Percentiles rank a stretch among this genome's conserved stretches.
Evolutionary conservation across 768 basidiomycete species (phyloP).

Genomic region (Calocybe cyanea): DNA sequence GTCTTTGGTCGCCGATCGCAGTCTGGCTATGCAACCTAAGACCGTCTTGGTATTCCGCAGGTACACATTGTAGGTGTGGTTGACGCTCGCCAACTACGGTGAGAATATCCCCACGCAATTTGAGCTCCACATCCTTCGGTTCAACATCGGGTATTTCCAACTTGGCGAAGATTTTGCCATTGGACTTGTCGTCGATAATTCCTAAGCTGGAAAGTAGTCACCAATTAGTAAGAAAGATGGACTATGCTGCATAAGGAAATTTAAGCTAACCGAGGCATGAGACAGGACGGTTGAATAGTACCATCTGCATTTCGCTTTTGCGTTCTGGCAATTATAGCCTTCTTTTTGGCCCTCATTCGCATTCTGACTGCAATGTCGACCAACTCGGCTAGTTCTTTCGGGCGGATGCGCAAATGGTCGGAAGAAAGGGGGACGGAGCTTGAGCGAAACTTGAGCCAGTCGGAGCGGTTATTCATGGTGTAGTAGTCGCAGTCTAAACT

Average conservation of each 20-base stretch:
- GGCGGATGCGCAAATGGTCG: constrained; percentile 3
- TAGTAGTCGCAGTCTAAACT: background rate
- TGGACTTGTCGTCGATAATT: constrained; percentile 34
- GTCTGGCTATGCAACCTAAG: constrained; percentile 10
- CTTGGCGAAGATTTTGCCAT: constrained; percentile 28
- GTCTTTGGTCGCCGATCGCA: background rate
- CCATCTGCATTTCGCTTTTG: background rate
- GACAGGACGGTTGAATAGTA: background rate
- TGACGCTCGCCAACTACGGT: constrained; percentile 30
- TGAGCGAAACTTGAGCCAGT: constrained; percentile 3
- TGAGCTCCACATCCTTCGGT: constrained; percentile 28
- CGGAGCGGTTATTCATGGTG: constrained; percentile 5
- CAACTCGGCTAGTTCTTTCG: background rate
- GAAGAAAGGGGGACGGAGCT: constrained; percentile 5
- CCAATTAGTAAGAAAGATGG: background rate
- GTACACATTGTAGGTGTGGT: constrained; percentile 12
- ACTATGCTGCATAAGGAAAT: background rate
- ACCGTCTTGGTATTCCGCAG: constrained; percentile 8
- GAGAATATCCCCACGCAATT: constrained; percentile 31
- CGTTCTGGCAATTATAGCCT: background rate
- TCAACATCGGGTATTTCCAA: constrained; percentile 46
- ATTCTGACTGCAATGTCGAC: constrained; percentile 2
- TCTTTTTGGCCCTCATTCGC: constrained; percentile 4
- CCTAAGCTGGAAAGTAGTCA: constrained; percentile 33
- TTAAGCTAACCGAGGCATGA: constrained; percentile 18